phyloP scores from a whole-genome alignment of 345 rosid genomes.

The Rubroshorea leprosula region DNA sequence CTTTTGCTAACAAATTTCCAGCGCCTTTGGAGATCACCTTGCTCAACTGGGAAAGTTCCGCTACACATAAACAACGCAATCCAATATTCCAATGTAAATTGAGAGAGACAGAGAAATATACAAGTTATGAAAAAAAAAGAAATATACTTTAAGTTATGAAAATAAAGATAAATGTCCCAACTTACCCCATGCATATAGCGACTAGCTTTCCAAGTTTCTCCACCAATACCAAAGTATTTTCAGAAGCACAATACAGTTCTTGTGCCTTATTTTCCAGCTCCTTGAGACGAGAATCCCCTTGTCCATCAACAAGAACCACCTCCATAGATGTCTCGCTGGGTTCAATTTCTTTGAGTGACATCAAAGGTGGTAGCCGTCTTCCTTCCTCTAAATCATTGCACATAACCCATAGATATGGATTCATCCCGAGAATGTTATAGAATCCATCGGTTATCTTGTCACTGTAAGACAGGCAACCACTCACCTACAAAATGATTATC shows the following conservation, averaged over 20 bases:
- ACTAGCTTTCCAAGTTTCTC: constrained; percentile 86
- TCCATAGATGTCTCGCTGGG: constrained; percentile 73
- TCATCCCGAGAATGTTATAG: constrained; percentile 90
- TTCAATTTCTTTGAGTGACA: constrained; percentile 63
- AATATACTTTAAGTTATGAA: not conserved
- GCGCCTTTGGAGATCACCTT: constrained; percentile 71
- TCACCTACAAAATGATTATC: constrained; percentile 47
- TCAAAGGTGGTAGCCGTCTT: constrained; percentile 53
- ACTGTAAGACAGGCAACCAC: constrained; percentile 78
- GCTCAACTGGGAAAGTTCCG: constrained; percentile 72
- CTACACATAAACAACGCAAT: constrained; percentile 35
- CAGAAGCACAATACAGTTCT: constrained; percentile 65
- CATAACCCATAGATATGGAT: constrained; percentile 89
- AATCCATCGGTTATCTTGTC: constrained; percentile 92
- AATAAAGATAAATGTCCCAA: not conserved
- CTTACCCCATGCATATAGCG: constrained; percentile 85
- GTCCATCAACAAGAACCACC: constrained; percentile 72
- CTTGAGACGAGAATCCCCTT: constrained; percentile 66
- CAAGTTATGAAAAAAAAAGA: not conserved
- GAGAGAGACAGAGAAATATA: not conserved
- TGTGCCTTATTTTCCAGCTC: constrained; percentile 88
- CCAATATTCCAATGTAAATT: not conserved
- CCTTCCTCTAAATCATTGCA: constrained; percentile 75
- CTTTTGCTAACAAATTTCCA: constrained; percentile 72
- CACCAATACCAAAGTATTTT: constrained; percentile 57